phyloP scores from a whole-genome alignment of 257 asterid species.

The Nemophila menziesii region DNA sequence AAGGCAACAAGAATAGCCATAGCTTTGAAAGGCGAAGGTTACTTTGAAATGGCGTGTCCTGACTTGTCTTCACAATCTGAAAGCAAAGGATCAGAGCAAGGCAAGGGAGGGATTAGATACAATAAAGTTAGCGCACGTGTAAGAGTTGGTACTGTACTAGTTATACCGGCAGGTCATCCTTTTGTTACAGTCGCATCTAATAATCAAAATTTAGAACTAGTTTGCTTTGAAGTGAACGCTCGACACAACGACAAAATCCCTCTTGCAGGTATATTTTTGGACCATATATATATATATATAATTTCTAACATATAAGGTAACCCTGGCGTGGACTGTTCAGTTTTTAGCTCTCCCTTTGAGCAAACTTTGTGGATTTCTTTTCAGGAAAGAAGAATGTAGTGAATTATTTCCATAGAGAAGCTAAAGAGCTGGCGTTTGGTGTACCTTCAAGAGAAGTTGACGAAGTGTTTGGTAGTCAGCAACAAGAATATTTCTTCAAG shows the following conservation, averaged over 20 bases:
- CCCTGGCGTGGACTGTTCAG: too few relatives aligned
- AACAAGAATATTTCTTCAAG: too few relatives aligned
- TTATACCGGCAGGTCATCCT: slow-evolving; percentile 37
- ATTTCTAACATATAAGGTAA: too few relatives aligned
- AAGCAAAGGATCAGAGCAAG: slow-evolving; percentile 6
- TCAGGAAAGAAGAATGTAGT: too few relatives aligned
- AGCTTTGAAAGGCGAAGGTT: slow-evolving; percentile 27
- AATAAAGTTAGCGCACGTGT: slow-evolving; percentile 16
- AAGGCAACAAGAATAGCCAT: slow-evolving; percentile 23
- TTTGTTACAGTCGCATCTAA: slow-evolving; percentile 23
- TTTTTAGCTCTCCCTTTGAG: too few relatives aligned
- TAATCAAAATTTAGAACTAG: slow-evolving; percentile 19
- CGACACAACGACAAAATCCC: slow-evolving; percentile 15
- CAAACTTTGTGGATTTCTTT: too few relatives aligned
- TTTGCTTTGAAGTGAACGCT: slow-evolving; percentile 31
- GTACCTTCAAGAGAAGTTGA: too few relatives aligned
- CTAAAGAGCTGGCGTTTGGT: too few relatives aligned
- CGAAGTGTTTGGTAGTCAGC: too few relatives aligned
- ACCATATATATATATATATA: too few relatives aligned
- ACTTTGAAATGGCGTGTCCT: slow-evolving; percentile 41
- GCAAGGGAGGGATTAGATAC: slow-evolving; percentile 10
- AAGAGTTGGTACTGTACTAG: slow-evolving; percentile 25
- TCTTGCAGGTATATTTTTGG: slow-evolving; percentile 42
- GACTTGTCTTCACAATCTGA: slow-evolving; percentile 17
- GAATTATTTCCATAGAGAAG: too few relatives aligned